Base-by-base conservation (phyloP, 2,329 filamentous ascomycete genomes). In the Fusarium zealandicum region DNA sequence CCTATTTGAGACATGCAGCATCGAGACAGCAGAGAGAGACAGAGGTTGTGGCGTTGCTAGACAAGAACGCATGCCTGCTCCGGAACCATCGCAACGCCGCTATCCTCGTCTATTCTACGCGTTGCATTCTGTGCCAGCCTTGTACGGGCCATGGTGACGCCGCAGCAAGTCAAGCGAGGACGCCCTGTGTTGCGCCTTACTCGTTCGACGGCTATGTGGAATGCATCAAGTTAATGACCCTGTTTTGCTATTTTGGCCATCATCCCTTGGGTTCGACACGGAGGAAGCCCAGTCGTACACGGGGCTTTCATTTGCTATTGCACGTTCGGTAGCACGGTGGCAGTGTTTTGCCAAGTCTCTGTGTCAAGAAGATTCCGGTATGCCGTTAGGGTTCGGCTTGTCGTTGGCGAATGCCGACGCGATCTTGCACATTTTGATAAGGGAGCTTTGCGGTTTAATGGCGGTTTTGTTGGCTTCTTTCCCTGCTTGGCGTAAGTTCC, bases 161-260 rank as follows among this genome's bases (percentile, higher is more conserved):
- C 41, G 54, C 54, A 60, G 50, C 37, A 14, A 43, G 40, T 41
- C 61, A 64, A 64, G 61, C 61, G 61, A 64, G 37, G 39, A 30
- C 48, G 57, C 42, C 14, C 27, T 37, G 60, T 63, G 38, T 31
- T 57, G 63, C 59, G 20, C 10, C 41, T 45, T 30, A 44, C 31
- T 63, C 35, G 37, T 38, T 42, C 32, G 39, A 48, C 36, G 41
- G 35, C 28, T 28, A 20, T 27, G 35, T 35, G 43, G 18, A 48
- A 25, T 14, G 31, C 40, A 44, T 35, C 38, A 31, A 16, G 36
- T 46, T 46, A 42, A 32, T 30, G 32, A 35, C 42, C 47, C 17
- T 58, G 45, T 48, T 30, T 55, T 43, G 28, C 33, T 22, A 36
- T 31, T 41, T 20, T 37, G 36, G 12, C 27, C 49, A 30, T 54